phyloP scores from a whole-genome alignment of 2,329 filamentous ascomycete species.

The Aspergillus ruber region DNA sequence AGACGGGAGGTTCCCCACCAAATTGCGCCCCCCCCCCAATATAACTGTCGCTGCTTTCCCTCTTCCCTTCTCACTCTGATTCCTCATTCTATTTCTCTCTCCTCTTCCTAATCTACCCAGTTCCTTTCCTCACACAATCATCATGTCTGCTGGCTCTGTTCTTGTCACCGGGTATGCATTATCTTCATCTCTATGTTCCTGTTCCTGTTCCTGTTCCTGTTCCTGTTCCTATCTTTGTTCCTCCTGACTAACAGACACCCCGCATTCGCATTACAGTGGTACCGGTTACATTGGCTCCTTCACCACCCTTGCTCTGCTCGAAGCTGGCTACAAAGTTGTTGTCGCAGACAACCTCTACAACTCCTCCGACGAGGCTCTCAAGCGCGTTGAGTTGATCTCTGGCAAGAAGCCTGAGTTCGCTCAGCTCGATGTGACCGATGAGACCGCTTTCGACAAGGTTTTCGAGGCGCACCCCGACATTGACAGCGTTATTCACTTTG shows the following conservation, averaged over 20 bases:
- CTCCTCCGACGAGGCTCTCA: conserved; percentile 82
- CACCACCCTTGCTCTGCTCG: conserved; percentile 82
- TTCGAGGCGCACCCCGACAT: conserved; percentile 87
- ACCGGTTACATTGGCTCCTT: conserved; percentile 99
- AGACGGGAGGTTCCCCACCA: background rate
- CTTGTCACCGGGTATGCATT: conserved; percentile 71
- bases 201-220: background rate
- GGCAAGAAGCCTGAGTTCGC: conserved; percentile 83
- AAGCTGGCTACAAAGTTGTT: conserved; percentile 93
- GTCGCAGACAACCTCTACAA: conserved; percentile 97
- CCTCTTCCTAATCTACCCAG: conserved; percentile 1
- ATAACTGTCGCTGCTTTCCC: background rate
- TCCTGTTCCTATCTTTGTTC: too few species aligned
- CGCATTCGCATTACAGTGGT: conserved; percentile 54
- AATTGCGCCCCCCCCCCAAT: background rate
- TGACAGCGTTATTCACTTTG: conserved; percentile 98
- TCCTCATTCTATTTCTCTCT: conserved; percentile 1
- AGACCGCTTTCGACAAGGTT: conserved; percentile 74
- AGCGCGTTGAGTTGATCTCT: conserved; percentile 89
- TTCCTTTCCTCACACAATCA: conserved; percentile 6
- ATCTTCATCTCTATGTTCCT: conserved; percentile 15
- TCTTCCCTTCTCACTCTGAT: conserved; percentile 3
- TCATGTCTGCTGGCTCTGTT: conserved; percentile 78
- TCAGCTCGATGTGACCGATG: conserved; percentile 81
- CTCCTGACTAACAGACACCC: conserved; percentile 14